Base-by-base conservation (phyloP, 305 asterid species). In the Rubia occidens region DNA sequence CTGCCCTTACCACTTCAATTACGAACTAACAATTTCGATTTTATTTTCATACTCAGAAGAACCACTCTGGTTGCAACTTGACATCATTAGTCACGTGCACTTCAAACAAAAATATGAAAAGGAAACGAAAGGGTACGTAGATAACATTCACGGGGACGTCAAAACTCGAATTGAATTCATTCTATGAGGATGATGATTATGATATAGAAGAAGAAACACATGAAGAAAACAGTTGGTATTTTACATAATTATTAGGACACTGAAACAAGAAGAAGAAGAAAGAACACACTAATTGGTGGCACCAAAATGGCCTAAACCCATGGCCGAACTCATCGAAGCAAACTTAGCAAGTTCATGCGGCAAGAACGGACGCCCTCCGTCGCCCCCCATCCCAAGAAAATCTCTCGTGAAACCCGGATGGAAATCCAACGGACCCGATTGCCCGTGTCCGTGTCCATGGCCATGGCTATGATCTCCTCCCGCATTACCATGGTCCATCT, bases 321-420 rank as follows among this genome's bases (percentile, higher is more conserved):
- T 83, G 2, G 86, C 88, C 15, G 95, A 82, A 71, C 79, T 83
- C 87, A 90, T 85, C 7, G 95, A 84, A 65, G 90, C 95, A 42
- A 86, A 85, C 60, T 84, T 87, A 0, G 85, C 91, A 45, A 86
- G 75, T 76, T 90, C 92, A 49, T 85, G 89, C 53, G 90, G 88
- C 77, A 71, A 82, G 68, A 85, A 90, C 53, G 78, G 82, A 70
- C 86, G 79, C 1, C 74, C 84, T 13, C 68, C 82, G n/a, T 77
- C 87, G 35, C 80, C 88, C 64, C 87, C 88, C 84, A 89, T 72
- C 7, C 96, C 96, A 2, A 90, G 95, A 81, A 90, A 90, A 75
- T 90, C 96, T 80, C 96, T 83, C 17, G 96, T 89, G 71, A 86
- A 78, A 11, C 84, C 88, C 10, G 26, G 26, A 24, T 24, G 26